Conservation (phyloP, 768 basidiomycete genomes). For the Tylopilus plumbeoviolaceoides region DNA sequence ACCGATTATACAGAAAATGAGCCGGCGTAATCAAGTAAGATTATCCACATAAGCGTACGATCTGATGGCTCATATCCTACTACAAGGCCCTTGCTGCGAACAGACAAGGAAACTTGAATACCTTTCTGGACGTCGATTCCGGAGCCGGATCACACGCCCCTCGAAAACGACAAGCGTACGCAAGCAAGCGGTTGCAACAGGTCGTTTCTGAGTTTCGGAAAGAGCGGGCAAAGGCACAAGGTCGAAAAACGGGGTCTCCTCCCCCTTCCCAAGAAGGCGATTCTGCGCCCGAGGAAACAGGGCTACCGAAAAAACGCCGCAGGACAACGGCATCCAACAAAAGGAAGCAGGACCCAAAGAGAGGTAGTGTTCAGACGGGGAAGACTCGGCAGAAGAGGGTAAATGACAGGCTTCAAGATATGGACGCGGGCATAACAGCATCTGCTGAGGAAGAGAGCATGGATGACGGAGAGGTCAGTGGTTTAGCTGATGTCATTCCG, state of each 20-base stretch:
- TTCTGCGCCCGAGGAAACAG: constrained; percentile 24
- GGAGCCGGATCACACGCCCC: constrained; percentile 73
- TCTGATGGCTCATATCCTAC: constrained; percentile 1
- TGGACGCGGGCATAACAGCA: neutral
- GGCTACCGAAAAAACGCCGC: constrained; percentile 32
- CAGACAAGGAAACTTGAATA: constrained; percentile 71
- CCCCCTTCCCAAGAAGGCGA: constrained; percentile 26
- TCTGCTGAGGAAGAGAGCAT: constrained; percentile 16
- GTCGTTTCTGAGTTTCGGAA: constrained; percentile 80
- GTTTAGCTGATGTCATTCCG: neutral
- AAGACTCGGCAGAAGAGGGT: constrained; percentile 5
- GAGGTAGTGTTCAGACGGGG: neutral
- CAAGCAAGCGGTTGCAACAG: constrained; percentile 83
- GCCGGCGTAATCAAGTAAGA: constrained; percentile 69
- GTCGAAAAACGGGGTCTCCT: constrained; percentile 12
- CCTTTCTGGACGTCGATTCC: constrained; percentile 67
- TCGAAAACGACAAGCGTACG: constrained; percentile 73
- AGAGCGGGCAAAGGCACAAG: constrained; percentile 25
- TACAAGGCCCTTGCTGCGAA: constrained; percentile 58
- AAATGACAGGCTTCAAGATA: neutral
- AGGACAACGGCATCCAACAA: constrained; percentile 17
- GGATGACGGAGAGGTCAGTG: constrained; percentile 10
- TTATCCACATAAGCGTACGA: neutral
- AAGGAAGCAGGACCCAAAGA: constrained; percentile 3
- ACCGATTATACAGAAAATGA: constrained; percentile 88